These are phyloP conservation scores for Ophiocordyceps camponoti-saundersi DNA, from an alignment of 2,329 filamentous ascomycete species.

Conservation along the genomic window DNA sequence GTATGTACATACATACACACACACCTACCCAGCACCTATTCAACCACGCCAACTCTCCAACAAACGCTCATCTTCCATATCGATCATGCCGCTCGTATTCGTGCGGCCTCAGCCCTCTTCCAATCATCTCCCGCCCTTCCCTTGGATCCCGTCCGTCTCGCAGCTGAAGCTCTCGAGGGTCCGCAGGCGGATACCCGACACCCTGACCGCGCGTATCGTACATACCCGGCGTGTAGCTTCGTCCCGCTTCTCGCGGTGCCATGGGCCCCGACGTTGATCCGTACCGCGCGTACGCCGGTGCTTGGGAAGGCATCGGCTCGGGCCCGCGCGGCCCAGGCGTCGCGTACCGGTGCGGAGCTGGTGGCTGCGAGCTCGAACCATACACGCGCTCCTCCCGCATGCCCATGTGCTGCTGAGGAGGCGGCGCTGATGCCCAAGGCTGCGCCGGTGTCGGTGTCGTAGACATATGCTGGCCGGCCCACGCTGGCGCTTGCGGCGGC, in stretches of 20 bases:
- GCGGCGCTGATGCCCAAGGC: constrained; percentile 15
- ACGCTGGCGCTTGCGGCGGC: constrained; percentile 15
- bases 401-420: constrained; percentile 14
- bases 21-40: neutral
- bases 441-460: constrained; percentile 14
- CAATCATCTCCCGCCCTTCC: constrained; percentile 23
- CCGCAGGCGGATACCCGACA: constrained; percentile 15
- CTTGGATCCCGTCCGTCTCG: constrained; percentile 15
- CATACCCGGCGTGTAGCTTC: constrained; percentile 27
- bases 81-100: constrained; percentile 28
- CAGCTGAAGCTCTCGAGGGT: constrained; percentile 14
- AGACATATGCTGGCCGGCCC: constrained; percentile 14
- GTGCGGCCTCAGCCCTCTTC: constrained; percentile 24
- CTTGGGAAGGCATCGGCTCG: constrained; percentile 20
- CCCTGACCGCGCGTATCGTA: constrained; percentile 23
- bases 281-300: constrained; percentile 26
- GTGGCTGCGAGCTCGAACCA: constrained; percentile 11
- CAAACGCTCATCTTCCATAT: constrained; percentile 21
- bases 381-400: constrained; percentile 24
- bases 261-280: constrained; percentile 23
- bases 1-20: neutral
- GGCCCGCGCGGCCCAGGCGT: constrained; percentile 21
- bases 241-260: constrained; percentile 21
- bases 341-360: constrained; percentile 19
- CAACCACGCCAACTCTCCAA: neutral